Evolutionary conservation across 208 protist genomes (phyloP).

Genomic region (Herpetomonas tarakana): DNA sequence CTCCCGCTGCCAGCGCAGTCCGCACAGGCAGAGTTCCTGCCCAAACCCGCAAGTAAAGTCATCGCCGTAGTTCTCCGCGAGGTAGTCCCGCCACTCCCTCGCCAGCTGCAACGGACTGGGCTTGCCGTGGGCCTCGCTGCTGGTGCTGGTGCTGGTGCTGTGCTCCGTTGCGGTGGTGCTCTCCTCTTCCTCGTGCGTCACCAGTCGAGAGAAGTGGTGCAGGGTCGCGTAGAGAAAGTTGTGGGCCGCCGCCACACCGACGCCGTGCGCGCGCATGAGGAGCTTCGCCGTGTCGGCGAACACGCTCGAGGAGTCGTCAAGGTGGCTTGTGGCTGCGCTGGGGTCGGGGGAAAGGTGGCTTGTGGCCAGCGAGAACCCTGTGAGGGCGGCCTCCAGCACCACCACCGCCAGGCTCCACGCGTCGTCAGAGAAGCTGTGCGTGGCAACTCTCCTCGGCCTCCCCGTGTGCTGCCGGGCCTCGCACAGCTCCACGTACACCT

Average conservation of each 20-base stretch:
- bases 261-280: slow-evolving; percentile 18
- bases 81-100: slow-evolving; percentile 45
- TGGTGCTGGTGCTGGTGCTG: background rate
- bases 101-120: slow-evolving; percentile 41
- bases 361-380: slow-evolving; percentile 25
- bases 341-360: background rate
- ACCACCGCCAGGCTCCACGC: slow-evolving; percentile 77
- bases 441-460: background rate
- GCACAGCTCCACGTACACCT: slow-evolving; percentile 33
- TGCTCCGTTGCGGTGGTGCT: background rate
- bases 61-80: slow-evolving; percentile 26
- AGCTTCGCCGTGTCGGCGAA: slow-evolving; percentile 44
- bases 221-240: slow-evolving; percentile 83
- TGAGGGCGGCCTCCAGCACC: slow-evolving; percentile 54
- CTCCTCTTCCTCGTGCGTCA: too few species aligned
- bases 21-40: slow-evolving; percentile 31
- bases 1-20: slow-evolving; percentile 46
- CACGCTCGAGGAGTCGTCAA: too few species aligned
- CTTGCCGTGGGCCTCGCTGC: background rate
- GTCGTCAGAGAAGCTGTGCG: slow-evolving; percentile 70
- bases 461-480: slow-evolving; percentile 5
- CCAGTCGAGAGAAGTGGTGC: slow-evolving; percentile 25
- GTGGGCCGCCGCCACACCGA: slow-evolving; percentile 36
- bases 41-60: slow-evolving; percentile 22
- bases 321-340: too few species aligned